These are phyloP conservation scores for Suillus placidus DNA, from an alignment of 768 basidiomycete species.

Conservation along the genomic window DNA sequence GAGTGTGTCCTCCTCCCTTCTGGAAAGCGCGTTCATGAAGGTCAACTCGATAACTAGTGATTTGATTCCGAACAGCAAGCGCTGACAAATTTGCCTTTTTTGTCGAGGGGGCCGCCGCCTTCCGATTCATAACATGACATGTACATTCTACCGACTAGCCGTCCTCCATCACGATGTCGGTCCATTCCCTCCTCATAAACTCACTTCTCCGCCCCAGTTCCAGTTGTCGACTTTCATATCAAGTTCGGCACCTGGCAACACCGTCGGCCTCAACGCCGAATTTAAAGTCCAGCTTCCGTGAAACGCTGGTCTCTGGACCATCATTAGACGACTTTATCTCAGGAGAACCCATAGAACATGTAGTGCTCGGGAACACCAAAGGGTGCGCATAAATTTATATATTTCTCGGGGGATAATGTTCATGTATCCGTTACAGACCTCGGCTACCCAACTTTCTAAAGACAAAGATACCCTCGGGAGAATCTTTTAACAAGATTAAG, in stretches of 20 bases:
- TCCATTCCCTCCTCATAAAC: slow-evolving; percentile 14
- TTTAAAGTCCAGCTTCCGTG: slow-evolving; percentile 47
- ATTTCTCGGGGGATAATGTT: slow-evolving; percentile 4
- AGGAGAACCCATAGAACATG: slow-evolving; percentile 53
- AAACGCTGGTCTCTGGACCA: slow-evolving; percentile 66
- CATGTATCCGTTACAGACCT: slow-evolving; percentile 50
- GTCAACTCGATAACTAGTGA: not conserved
- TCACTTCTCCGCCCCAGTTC: slow-evolving; percentile 17
- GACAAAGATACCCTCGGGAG: slow-evolving; percentile 88
- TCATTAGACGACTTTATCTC: slow-evolving; percentile 81
- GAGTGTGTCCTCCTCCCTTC: slow-evolving; percentile 86
- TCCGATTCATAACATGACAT: not conserved
- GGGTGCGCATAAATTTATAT: slow-evolving; percentile 47
- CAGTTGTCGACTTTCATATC: slow-evolving; percentile 15
- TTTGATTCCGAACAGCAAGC: not conserved
- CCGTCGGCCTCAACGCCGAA: slow-evolving; percentile 36
- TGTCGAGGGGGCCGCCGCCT: not conserved
- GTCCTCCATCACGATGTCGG: slow-evolving; percentile 17
- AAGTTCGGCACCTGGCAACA: slow-evolving; percentile 50
- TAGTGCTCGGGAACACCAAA: slow-evolving; percentile 72
- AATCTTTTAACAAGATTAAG: slow-evolving; percentile 90
- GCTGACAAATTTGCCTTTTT: slow-evolving; percentile 1
- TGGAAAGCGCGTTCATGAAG: slow-evolving; percentile 80
- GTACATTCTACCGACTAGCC: not conserved
- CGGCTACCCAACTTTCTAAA: slow-evolving; percentile 87